Base-by-base conservation (phyloP, 208 protist species). In the Wallacemonas sp. region DNA sequence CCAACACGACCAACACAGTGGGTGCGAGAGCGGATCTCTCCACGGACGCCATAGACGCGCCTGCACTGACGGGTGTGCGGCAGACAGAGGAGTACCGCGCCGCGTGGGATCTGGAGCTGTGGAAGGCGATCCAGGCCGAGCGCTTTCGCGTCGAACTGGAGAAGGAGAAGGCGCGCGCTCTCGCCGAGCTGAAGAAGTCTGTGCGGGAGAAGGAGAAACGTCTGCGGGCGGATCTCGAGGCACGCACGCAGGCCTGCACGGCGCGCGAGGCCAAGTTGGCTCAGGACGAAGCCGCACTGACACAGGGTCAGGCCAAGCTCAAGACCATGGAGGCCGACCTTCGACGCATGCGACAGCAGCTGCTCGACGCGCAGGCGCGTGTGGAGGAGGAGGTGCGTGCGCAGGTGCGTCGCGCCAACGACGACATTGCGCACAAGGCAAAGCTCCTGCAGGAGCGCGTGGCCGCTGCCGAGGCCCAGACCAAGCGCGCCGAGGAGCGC, bases 101-200 rank as follows among this genome's bases (percentile, higher is more conserved):
- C 24, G 88, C 88, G 30, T 96, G 83, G 83, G 92, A 96, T 60
- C 39, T 96, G 46, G 88, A 96, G 74, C 61, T 96, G 29, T 96
- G 92, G 88, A 92, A 92, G 52, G 84, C 78, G 11, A 70, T 92
- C 48, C 85, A 96, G 69, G 81, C 80, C 2, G 69, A 85, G 2
- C 77, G 77, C 21, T 92, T 96, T 39, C 73, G 78, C 32, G 64
- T 73, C 36, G 72, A 85, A 55, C 65, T 95, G 32, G 84, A 82
- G 43, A 71, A 61, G 44, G 77, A 91, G 24, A 74, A 75, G 12
- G 61, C 63, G 29, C 47, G 32, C 30, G 85, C 85, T 12, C 54
- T 85, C 3, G 80, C 65, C 1, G 74, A 74, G 17, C 76, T 88
- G 6, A 63, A 62, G 4, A 57, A 57, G 14, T 47, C 69, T 27